A percentile compares a stretch with the other conserved stretches of the same genome.
Evolutionary conservation across 805 yeast species (phyloP).

Genomic region (Metschnikowia sp.): DNA sequence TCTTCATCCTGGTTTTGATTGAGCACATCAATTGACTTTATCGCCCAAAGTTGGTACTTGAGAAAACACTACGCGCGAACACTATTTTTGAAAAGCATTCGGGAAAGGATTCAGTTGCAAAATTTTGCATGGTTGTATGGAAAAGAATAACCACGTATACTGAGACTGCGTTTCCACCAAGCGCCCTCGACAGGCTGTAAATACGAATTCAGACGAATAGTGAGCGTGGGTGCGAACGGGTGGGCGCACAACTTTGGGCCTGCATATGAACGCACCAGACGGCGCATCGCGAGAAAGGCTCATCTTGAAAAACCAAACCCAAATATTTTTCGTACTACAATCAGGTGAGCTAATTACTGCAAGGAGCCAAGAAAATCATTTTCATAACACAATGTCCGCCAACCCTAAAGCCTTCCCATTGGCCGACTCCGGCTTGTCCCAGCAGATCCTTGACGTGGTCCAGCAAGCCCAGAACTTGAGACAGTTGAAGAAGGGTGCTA

Average conservation of each 20-base stretch:
- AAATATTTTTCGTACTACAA: constrained; percentile 7
- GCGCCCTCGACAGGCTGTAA: too few species aligned
- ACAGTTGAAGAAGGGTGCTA: constrained; percentile 99
- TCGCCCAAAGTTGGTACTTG: too few species aligned
- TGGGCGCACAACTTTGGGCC: background rate
- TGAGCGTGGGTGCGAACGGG: background rate
- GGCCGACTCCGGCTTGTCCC: constrained; percentile 92
- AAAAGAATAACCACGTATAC: too few species aligned
- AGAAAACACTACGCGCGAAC: too few species aligned
- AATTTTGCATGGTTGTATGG: too few species aligned
- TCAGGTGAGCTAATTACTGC: constrained; percentile 28
- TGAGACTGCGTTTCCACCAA: too few species aligned
- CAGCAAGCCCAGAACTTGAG: constrained; percentile 98
- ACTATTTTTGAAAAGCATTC: too few species aligned
- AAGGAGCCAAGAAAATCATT: constrained; percentile 24
- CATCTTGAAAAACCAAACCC: constrained; percentile 1
- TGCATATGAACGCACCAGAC: constrained; percentile 1
- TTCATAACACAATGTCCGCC: constrained; percentile 54
- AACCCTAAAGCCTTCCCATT: constrained; percentile 99
- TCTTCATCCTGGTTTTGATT: too few species aligned
- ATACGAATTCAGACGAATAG: too few species aligned
- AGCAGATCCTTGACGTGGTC: constrained; percentile 95
- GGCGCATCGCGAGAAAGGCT: constrained; percentile 1
- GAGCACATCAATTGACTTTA: too few species aligned
- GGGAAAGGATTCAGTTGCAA: too few species aligned